Base-by-base conservation (phyloP, 441 rosid species). In the Bocquillonia castaneifolia region DNA sequence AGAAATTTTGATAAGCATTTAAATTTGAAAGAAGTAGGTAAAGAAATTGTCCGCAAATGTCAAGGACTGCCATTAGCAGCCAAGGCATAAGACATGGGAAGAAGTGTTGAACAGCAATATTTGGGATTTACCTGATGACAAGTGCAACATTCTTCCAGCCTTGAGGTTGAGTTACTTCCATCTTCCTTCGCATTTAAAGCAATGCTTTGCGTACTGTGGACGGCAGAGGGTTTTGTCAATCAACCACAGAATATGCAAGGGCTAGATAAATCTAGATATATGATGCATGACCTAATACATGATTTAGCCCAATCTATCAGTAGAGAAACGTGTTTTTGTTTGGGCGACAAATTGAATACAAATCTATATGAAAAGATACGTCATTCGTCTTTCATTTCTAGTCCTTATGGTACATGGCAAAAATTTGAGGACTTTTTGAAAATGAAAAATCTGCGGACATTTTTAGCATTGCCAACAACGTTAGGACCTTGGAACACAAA, bases 221-320 rank as follows among this genome's bases (percentile, higher is more conserved):
- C n/a, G n/a, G n/a, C n/a, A n/a, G n/a, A n/a, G n/a, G n/a, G n/a
- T n/a, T n/a, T n/a, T n/a, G n/a, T n/a, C n/a, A n/a, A n/a, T n/a
- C n/a, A n/a, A n/a, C n/a, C n/a, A n/a, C n/a, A n/a, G n/a, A n/a
- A n/a, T n/a, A n/a, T n/a, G n/a, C n/a, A n/a, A n/a, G n/a, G n/a
- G n/a, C n/a, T n/a, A n/a, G n/a, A n/a, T n/a, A n/a, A n/a, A n/a
- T n/a, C n/a, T n/a, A n/a, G n/a, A n/a, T n/a, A n/a, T n/a, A n/a
- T n/a, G n/a, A 70, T 29, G 72, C 69, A n/a, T n/a, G n/a, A n/a
- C n/a, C n/a, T n/a, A n/a, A n/a, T n/a, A n/a, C n/a, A n/a, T n/a
- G n/a, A n/a, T n/a, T 66, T 69, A 32, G 73, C 78, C 1, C 47
- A 56, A 32, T 71, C 47, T 34, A 53, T 74, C 6, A 42, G 70